A percentile compares a stretch with the other conserved stretches of the same genome.
Evolutionary conservation across 331 rosid species (phyloP).

Genomic region (Erythrophleum ivorense): DNA sequence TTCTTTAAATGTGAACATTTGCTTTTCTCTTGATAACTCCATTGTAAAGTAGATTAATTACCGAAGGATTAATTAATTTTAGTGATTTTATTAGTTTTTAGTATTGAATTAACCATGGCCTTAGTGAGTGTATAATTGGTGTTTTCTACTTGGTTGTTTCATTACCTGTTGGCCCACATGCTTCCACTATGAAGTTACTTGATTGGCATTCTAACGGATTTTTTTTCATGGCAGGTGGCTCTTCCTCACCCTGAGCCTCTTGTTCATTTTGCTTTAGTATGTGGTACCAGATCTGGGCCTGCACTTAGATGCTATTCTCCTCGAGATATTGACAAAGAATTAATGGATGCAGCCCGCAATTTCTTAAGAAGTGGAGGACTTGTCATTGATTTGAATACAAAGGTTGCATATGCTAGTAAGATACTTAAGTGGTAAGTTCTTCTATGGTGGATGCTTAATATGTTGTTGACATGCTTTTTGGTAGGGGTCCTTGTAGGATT

Average conservation of each 20-base stretch:
- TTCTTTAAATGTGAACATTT: not conserved
- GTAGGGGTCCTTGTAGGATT: not conserved
- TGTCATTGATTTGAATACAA: conserved; percentile 55
- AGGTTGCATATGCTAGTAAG: conserved; percentile 58
- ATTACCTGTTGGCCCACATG: conserved; percentile 11
- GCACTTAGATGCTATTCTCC: conserved; percentile 75
- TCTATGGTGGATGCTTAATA: not conserved
- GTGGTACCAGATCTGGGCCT: conserved; percentile 80
- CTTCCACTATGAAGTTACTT: conserved; percentile 16
- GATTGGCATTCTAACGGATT: not conserved
- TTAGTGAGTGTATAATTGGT: not conserved
- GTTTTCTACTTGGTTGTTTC: not conserved
- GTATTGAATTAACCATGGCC: not conserved
- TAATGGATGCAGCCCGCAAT: conserved; percentile 64
- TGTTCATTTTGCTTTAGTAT: conserved; percentile 72
- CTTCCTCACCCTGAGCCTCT: conserved; percentile 77
- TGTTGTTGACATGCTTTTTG: conserved; percentile 14
- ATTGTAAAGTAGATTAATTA: not conserved
- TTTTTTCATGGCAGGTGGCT: conserved; percentile 55
- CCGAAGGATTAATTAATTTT: no score
- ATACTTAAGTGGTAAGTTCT: conserved; percentile 73
- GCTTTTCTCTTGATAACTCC: not conserved
- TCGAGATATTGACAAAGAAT: conserved; percentile 67
- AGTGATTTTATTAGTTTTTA: not conserved
- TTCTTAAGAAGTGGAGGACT: conserved; percentile 70